Evolutionary conservation across 441 rosid genomes (phyloP).

Genomic region (Theobroma grandiflorum): DNA sequence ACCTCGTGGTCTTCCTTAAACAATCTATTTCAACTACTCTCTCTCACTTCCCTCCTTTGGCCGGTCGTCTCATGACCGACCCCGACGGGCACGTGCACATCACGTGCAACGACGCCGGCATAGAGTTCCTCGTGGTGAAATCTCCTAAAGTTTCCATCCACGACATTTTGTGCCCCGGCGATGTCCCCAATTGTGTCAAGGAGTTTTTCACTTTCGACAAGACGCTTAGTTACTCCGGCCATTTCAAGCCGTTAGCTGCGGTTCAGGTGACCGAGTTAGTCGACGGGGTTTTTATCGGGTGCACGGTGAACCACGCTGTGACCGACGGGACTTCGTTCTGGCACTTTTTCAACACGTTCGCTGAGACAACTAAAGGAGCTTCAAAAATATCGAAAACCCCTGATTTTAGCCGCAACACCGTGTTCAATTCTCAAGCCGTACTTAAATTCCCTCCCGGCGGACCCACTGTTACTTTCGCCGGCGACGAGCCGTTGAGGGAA

Average conservation of each 20-base stretch:
- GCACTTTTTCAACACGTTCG: constrained; percentile 92
- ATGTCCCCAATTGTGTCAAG: constrained; percentile 70
- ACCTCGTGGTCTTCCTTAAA: constrained; percentile 59
- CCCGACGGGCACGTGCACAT: constrained; percentile 67
- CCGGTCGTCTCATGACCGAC: constrained; percentile 78
- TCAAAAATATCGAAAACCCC: constrained; percentile 67
- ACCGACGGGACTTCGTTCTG: constrained; percentile 93
- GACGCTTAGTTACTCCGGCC: constrained; percentile 80
- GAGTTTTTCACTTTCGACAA: constrained; percentile 72
- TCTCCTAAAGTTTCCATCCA: constrained; percentile 51
- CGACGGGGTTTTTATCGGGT: constrained; percentile 83
- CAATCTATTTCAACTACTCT: constrained; percentile 73
- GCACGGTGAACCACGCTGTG: constrained; percentile 83
- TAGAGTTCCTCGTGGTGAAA: constrained; percentile 66
- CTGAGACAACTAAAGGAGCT: constrained; percentile 68
- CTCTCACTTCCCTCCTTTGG: constrained; percentile 79
- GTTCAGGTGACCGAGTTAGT: constrained; percentile 85
- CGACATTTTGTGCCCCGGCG: constrained; percentile 53
- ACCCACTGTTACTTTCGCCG: constrained; percentile 73
- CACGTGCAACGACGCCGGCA: constrained; percentile 78
- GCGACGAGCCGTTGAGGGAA: constrained; percentile 76
- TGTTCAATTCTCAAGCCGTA: constrained; percentile 67
- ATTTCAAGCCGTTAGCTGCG: constrained; percentile 68
- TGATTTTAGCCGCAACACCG: constrained; percentile 65
- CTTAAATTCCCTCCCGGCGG: constrained; percentile 80